Evolutionary conservation across 257 asterid species (phyloP), one percentile per base, ranked within the genome.

Genomic region (Verbascum thapsus): DNA sequence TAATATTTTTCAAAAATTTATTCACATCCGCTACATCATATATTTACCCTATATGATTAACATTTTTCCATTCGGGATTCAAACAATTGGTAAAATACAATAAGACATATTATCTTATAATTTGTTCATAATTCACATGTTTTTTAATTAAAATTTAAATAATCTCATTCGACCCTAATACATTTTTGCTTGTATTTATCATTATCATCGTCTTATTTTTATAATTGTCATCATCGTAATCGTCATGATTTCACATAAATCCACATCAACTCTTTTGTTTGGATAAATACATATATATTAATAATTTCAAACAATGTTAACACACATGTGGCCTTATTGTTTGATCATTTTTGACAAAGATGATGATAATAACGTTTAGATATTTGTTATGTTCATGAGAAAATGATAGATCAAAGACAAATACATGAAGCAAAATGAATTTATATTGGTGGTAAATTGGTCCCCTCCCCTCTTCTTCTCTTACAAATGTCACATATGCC

Each of bases 401-500:
- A 15, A 23, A 22, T 13, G 20, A 58, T 43, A 1, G 20, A 16
- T 7, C 3, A 10, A 42, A 30, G 3, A 49, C 11, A 22, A 2
- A 17, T 0, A n/a, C 4, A 41, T 19, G 17, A 47, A 45, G n/a
- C 6, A 35, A 15, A 26, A 26, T 26, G 32, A 15, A 43, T 13
- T 7, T 11, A n/a, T 43, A 10, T 9, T 8, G 13, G 56, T 64
- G 68, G 61, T 20, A 38, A 20, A 63, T 7, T 64, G 79, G 79
- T 64, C 79, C 75, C 79, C 69, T 44, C 40, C 23, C 10, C 50
- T 26, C 32, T 26, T 26, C 48, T 32, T 41, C 19, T 16, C 10
- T 63, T 51, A 30, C 75, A 69, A 37, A 61, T 60, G 80, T 70
- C 69, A n/a, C 68, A 49, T n/a, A 44, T 38, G 60, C 55, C 13